phyloP scores from a whole-genome alignment of 2,329 filamentous ascomycete genomes.

The Endocalyx cinctus region DNA sequence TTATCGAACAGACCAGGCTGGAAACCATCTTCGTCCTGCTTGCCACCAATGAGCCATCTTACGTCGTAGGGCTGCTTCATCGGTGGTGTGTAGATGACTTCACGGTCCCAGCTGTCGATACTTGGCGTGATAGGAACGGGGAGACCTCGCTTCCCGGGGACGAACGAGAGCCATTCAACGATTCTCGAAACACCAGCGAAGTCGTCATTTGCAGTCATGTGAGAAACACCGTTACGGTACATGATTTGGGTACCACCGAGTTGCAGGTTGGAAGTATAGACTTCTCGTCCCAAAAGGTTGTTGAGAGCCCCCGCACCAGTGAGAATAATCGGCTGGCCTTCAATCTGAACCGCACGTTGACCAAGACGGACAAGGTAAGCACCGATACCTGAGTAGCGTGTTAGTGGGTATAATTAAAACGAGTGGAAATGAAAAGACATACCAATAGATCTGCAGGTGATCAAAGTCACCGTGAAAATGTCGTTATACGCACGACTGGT shows the following conservation, averaged over 20 bases:
- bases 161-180: constrained; percentile 95
- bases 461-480: constrained; percentile 96
- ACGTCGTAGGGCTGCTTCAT: constrained; percentile 88
- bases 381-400: constrained; percentile 68
- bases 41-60: constrained; percentile 86
- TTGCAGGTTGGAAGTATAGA: constrained; percentile 98
- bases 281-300: constrained; percentile 95
- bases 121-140: constrained; percentile 89
- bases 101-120: constrained; percentile 86
- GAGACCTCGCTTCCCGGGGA: constrained; percentile 90
- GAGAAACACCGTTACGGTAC: constrained; percentile 99
- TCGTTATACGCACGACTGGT: constrained; percentile 97
- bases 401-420: constrained; percentile 25
- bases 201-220: constrained; percentile 97
- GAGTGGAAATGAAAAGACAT: constrained; percentile 28
- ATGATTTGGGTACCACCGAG: constrained; percentile 99
- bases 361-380: constrained; percentile 97
- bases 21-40: constrained; percentile 81
- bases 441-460: constrained; percentile 97
- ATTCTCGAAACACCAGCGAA: constrained; percentile 98
- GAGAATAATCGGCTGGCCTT: constrained; percentile 97
- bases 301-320: constrained; percentile 97
- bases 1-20: constrained; percentile 91
- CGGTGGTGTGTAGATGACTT: constrained; percentile 76
- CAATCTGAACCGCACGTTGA: constrained; percentile 97